phyloP scores from a whole-genome alignment of 1,284 basidiomycete genomes.

The Mycosarcoma mackinlayi region DNA sequence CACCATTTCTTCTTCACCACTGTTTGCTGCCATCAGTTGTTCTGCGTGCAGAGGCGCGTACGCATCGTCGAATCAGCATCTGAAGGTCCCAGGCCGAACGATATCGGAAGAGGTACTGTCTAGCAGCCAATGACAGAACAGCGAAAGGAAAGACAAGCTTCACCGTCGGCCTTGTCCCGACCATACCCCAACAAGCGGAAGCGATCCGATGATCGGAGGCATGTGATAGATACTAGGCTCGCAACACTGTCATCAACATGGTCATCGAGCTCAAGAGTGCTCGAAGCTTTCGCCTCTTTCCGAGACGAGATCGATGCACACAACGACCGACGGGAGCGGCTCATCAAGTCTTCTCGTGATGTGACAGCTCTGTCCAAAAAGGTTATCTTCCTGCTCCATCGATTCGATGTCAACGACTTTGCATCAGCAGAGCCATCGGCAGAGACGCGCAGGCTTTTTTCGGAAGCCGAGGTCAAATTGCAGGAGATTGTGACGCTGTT shows the following conservation, averaged over 20 bases:
- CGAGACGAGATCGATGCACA: slow-evolving; percentile 62
- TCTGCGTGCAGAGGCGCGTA: too few relatives aligned
- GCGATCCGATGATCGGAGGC: slow-evolving; percentile 15
- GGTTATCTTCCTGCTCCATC: slow-evolving; percentile 91
- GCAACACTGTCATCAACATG: not conserved
- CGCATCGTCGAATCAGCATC: too few relatives aligned
- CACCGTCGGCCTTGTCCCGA: slow-evolving; percentile 13
- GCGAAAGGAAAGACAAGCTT: slow-evolving; percentile 6
- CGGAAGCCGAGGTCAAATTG: slow-evolving; percentile 77
- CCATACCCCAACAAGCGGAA: slow-evolving; percentile 27
- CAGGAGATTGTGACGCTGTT: slow-evolving; percentile 78
- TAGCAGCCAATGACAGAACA: slow-evolving; percentile 7
- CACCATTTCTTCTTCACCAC: too few relatives aligned
- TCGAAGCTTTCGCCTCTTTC: slow-evolving; percentile 47
- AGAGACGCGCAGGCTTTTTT: slow-evolving; percentile 70
- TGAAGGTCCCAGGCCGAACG: too few relatives aligned
- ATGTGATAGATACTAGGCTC: not conserved
- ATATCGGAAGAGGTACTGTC: too few relatives aligned
- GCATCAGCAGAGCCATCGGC: slow-evolving; percentile 9
- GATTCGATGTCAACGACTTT: slow-evolving; percentile 68
- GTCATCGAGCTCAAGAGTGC: slow-evolving; percentile 4
- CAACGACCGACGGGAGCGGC: slow-evolving; percentile 74
- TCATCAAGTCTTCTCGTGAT: slow-evolving; percentile 83
- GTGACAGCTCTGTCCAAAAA: slow-evolving; percentile 94
- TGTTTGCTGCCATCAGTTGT: too few relatives aligned